Conservation (phyloP, 73 alveolate species). For the Vitrella brassicaformis region DNA sequence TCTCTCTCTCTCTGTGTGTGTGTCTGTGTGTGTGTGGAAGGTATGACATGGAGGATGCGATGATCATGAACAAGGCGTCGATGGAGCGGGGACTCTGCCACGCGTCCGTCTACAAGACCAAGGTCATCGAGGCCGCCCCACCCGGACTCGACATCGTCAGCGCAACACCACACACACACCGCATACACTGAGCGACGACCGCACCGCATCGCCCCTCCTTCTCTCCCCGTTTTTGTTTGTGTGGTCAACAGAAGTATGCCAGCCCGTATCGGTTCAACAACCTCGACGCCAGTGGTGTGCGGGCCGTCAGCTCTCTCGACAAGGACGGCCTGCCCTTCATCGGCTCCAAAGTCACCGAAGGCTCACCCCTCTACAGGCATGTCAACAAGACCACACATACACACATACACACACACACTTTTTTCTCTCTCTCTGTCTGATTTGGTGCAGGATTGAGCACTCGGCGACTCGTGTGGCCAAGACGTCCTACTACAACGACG, state of each 20-base stretch:
- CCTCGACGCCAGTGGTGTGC: no score
- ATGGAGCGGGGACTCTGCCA: background rate
- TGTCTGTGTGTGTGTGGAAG: background rate
- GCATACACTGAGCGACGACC: no score
- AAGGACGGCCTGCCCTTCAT: constrained; percentile 87
- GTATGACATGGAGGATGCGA: constrained; percentile 96
- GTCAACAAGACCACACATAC: no score
- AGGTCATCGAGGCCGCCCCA: constrained; percentile 41
- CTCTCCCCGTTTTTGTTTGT: no score
- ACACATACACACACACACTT: background rate
- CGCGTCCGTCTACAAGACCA: constrained; percentile 43
- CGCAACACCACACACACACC: no score
- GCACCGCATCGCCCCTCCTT: no score
- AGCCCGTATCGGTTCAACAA: no score
- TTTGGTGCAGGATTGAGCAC: no score
- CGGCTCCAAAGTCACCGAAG: constrained; percentile 64
- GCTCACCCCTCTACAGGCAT: constrained; percentile 12
- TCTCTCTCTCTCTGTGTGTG: no score
- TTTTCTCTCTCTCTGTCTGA: background rate
- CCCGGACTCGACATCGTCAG: background rate
- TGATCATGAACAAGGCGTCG: constrained; percentile 70
- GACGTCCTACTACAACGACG: constrained; percentile 69
- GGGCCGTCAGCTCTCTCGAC: no score
- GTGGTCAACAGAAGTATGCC: no score
- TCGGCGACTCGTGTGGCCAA: no score